phyloP scores from a whole-genome alignment of 352 stramenopile genomes.

The Phytophthora rubi region DNA sequence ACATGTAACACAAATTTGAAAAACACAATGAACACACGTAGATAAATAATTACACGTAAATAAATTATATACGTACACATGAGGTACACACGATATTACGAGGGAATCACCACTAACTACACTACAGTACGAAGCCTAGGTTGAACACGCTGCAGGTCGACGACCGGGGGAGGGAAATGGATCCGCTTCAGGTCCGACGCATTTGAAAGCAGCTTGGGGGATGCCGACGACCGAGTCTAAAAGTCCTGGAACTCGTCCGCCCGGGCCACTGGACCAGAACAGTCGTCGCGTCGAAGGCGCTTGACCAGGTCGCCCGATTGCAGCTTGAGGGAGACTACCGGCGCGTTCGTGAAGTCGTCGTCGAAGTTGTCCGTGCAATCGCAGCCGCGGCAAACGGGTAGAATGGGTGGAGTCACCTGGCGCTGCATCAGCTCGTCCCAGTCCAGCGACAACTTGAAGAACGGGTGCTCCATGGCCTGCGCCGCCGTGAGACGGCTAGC shows the following conservation, averaged over 20 bases:
- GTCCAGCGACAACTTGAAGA: constrained; percentile 69
- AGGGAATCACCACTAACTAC: constrained; percentile 19
- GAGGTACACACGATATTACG: constrained; percentile 31
- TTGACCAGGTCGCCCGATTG: constrained; percentile 42
- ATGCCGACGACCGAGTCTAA: constrained; percentile 12
- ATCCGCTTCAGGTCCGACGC: constrained; percentile 13
- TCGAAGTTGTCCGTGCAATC: constrained; percentile 89
- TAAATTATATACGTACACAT: constrained; percentile 33
- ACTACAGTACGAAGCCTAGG: constrained; percentile 15
- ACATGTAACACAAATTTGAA: neutral
- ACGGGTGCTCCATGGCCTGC: constrained; percentile 76
- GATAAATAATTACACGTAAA: constrained; percentile 15
- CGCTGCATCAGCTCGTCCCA: constrained; percentile 74
- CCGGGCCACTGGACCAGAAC: constrained; percentile 21
- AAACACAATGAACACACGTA: constrained; percentile 4
- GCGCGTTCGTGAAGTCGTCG: constrained; percentile 81
- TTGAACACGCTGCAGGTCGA: constrained; percentile 19
- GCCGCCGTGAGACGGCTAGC: constrained; percentile 54
- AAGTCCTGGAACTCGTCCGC: constrained; percentile 47
- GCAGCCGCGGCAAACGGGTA: constrained; percentile 53
- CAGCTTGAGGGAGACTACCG: constrained; percentile 53
- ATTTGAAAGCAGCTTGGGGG: constrained; percentile 10
- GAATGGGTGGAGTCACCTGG: constrained; percentile 68
- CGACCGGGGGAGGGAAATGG: neutral
- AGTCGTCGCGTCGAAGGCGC: constrained; percentile 41